Evolutionary conservation across 78 protist species (phyloP), one percentile per base, ranked within the genome.

Genomic region (Capsaspora owczarzaki): DNA sequence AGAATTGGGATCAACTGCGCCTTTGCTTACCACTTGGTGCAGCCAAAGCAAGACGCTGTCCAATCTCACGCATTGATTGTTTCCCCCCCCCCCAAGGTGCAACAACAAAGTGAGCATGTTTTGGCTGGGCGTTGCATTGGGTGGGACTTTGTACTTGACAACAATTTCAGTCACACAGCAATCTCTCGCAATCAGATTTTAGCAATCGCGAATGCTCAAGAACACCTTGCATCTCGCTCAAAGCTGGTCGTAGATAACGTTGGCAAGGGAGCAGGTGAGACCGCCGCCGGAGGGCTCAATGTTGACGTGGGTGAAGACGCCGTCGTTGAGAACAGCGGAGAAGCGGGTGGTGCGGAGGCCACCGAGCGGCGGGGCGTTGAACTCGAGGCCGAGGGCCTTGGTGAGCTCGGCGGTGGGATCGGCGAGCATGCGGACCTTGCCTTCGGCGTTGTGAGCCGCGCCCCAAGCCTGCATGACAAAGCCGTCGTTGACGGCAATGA

Each of bases 401-500:
- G 77, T 25, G 37, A 71, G 29, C 61, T 42, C 77, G 60, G 31
- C 77, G 35, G 31, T 2, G 51, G 47, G 23, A 23, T 43, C 53
- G 38, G 35, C 61, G 25, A 71, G 77, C 77, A 71, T 71, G 61
- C 22, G 77, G 68, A 61, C 70, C 70, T 61, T 25, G 77, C 60
- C 60, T 4, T 42, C 23, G 20, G 38, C 53, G 61, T 44, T 27
- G 35, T 41, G 4, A 12, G 2, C 61, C 61, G 25, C 8, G 37
- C 68, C 80, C 84, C 84, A 86, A 1, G 75, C 81, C 2, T 51
- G 41, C 85, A 86, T 60, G 46, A 81, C 85, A 43, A 75, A 80
- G 23, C 85, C 44, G 68, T 86, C 89, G 78, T 81, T 81, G 31
- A 75, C 76, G 35, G 82, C 3, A 27, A 86, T 42, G 77, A 85